Percentiles rank a stretch among this genome's conserved stretches.
Evolutionary conservation across 73 alveolate species (phyloP).

Genomic region (Diophrys sp.): DNA sequence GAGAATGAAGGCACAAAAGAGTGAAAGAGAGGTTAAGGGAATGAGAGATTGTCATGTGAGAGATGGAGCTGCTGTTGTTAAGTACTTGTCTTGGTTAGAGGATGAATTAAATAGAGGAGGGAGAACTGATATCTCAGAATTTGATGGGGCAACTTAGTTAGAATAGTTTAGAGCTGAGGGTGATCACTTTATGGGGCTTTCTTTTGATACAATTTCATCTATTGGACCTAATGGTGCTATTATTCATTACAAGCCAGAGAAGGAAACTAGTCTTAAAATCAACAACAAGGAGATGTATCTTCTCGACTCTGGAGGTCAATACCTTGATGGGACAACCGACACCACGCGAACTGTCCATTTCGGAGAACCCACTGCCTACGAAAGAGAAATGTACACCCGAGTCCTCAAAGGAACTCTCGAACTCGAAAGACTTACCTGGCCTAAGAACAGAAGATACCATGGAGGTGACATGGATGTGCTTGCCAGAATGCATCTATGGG

Average conservation of each 20-base stretch:
- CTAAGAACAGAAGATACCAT: constrained; percentile 32
- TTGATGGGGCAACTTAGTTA: constrained; percentile 48
- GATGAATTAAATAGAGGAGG: constrained; percentile 59
- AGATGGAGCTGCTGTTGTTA: constrained; percentile 88
- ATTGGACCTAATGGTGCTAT: constrained; percentile 97
- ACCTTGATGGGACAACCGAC: constrained; percentile 99
- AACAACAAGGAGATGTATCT: constrained; percentile 71
- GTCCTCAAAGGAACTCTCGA: constrained; percentile 88
- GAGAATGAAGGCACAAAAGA: constrained; percentile 78
- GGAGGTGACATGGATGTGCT: constrained; percentile 88
- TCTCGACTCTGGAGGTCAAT: constrained; percentile 98
- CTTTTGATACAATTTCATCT: constrained; percentile 93
- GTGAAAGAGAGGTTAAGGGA: constrained; percentile 84
- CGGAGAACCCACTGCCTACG: constrained; percentile 68
- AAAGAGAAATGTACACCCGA: constrained; percentile 91
- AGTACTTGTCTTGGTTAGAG: constrained; percentile 92
- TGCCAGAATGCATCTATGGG: constrained; percentile 93
- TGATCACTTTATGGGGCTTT: constrained; percentile 82
- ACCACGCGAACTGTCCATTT: constrained; percentile 97
- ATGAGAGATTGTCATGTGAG: constrained; percentile 78
- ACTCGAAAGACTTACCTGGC: constrained; percentile 86
- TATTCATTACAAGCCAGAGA: constrained; percentile 93
- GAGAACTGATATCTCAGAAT: constrained; percentile 62
- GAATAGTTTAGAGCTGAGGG: constrained; percentile 67
- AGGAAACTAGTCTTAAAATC: constrained; percentile 55